Evolutionary conservation across 2,329 filamentous ascomycete genomes (phyloP), one percentile per base, ranked within the genome.

Genomic region (Tolypocladium tropicale): DNA sequence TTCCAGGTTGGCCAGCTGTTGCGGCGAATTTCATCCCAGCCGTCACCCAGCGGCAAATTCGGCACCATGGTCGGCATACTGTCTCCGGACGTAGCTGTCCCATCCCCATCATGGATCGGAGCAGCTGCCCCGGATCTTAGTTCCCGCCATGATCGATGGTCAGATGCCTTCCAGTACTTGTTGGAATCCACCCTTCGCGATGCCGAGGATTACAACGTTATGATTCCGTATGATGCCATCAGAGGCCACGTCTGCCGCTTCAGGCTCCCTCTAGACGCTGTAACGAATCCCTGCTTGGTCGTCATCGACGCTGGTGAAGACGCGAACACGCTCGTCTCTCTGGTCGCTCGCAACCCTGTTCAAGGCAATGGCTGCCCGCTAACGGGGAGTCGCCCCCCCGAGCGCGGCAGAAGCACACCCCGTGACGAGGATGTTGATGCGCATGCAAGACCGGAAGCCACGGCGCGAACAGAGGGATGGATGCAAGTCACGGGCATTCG

Each of bases 171-270:
- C 55, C 75, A 80, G 41, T 70, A 73, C 3, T 67, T 86, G 55
- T 65, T 85, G 10, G 83, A 86, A 60, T 73, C 74, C 0, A 70
- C 81, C 3, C 65, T 86, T 21, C 72, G 81, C 11, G 84, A 86
- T 59, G 81, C 76, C 0, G 83, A 86, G 64, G 82, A 85, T 59
- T 75, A 81, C 70, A 74, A 76, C 1, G 74, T 86, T 4, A 75
- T 77, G 28, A 69, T 86, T n/a, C 76, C 77, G 4, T 86, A 86
- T 60, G 72, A 76, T 28, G 67, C 73, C 5, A 76, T 86, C 3
- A 73, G 83, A 52, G 67, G 68, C 14, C 78, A 82, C n/a, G 78
- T 81, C 55, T 65, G 71, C 39, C 73, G 78, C 12, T 72, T 83
- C 30, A 67, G 72, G 12, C 72, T 77, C 55, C 56, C 77, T 3